Conservation (phyloP, 371 early-diverging fungal genomes). For the Mortierella sp. region DNA sequence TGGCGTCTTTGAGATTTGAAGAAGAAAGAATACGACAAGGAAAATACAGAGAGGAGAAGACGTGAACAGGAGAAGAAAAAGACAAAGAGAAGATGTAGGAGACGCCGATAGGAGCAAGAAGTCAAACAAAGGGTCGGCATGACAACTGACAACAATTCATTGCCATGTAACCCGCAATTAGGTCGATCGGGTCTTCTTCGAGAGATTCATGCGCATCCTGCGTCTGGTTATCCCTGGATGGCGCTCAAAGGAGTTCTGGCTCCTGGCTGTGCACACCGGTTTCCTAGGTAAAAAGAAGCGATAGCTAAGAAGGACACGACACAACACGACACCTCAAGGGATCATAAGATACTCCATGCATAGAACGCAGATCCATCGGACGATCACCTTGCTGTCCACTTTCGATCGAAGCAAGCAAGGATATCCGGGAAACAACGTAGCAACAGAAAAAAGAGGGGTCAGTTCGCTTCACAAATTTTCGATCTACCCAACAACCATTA, state of each 20-base stretch:
- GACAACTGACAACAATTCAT: too few relatives aligned
- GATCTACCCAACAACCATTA: slow-evolving; percentile 7
- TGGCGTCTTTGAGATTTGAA: not conserved
- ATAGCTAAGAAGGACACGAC: not conserved
- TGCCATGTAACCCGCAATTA: slow-evolving; percentile 20
- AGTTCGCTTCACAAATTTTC: not conserved
- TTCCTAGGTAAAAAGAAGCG: slow-evolving; percentile 70
- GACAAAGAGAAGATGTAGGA: not conserved
- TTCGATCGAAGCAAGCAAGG: not conserved
- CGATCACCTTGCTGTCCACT: not conserved
- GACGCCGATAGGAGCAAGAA: not conserved
- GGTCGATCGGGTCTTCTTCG: slow-evolving; percentile 86
- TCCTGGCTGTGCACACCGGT: slow-evolving; percentile 84
- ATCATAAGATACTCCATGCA: not conserved
- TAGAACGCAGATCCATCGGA: not conserved
- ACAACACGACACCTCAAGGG: too few relatives aligned
- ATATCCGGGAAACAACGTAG: not conserved
- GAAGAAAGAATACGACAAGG: not conserved
- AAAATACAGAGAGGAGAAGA: not conserved
- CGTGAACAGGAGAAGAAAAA: not conserved
- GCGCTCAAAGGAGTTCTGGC: slow-evolving; percentile 84
- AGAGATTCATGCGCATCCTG: slow-evolving; percentile 76
- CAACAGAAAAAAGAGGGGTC: not conserved
- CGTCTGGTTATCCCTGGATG: slow-evolving; percentile 86
- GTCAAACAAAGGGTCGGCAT: not conserved